Percentiles rank a stretch among this genome's conserved stretches.
These are phyloP conservation scores for Pisolithus thermaeus DNA, from an alignment of 1,284 basidiomycete species.

Conservation along the genomic window DNA sequence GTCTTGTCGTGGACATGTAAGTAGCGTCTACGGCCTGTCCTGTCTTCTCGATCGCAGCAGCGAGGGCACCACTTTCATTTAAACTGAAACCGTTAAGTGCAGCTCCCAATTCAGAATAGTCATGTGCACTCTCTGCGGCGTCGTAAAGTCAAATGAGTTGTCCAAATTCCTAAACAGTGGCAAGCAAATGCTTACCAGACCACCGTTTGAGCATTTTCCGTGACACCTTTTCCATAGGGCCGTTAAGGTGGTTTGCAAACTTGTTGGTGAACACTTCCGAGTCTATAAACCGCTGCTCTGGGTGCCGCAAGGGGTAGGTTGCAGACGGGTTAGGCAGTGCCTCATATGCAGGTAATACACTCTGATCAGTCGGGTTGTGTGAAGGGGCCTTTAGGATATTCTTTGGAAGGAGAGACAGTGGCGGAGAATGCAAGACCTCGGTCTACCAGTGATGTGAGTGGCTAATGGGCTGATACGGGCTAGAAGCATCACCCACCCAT, in stretches of 20 bases:
- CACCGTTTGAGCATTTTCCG: conserved; percentile 89
- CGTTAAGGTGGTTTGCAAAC: conserved; percentile 87
- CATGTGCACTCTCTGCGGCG: conserved; percentile 71
- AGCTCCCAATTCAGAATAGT: conserved; percentile 93
- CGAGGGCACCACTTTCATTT: conserved; percentile 70
- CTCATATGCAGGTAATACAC: conserved; percentile 69
- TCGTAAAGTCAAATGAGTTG: conserved; percentile 4
- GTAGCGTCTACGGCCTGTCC: conserved; percentile 95
- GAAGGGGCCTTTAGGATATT: conserved; percentile 94
- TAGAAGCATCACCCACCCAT: conserved; percentile 58
- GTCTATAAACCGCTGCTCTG: conserved; percentile 93
- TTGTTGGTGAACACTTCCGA: conserved; percentile 96
- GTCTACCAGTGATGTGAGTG: conserved; percentile 41
- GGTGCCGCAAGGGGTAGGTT: conserved; percentile 77
- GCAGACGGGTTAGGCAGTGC: conserved; percentile 87
- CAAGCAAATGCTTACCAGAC: conserved; percentile 55
- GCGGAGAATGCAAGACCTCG: conserved; percentile 89
- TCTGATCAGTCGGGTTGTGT: conserved; percentile 85
- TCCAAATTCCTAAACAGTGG: not conserved
- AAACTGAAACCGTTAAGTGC: conserved; percentile 94
- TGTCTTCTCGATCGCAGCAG: conserved; percentile 82
- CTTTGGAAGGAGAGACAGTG: conserved; percentile 86
- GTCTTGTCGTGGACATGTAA: conserved; percentile 85
- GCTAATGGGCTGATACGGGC: conserved; percentile 5
- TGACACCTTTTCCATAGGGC: conserved; percentile 95